Evolutionary conservation across 1,139 yeast species (phyloP), one percentile per base, ranked within the genome.

Genomic region (Spathaspora sp.): DNA sequence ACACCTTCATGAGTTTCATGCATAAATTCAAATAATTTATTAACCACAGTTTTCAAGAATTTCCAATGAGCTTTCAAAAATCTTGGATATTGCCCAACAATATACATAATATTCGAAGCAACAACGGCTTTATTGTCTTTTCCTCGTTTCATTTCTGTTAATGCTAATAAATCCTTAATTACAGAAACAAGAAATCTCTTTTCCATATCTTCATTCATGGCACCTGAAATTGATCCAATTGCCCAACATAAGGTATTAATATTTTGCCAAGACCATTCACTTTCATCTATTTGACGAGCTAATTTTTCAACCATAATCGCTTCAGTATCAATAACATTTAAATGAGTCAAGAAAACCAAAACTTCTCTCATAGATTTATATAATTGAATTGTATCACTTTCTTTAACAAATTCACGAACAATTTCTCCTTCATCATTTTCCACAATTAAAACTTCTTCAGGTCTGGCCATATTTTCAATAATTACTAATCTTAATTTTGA

Each of bases 1-100:
- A 93, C 99, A 70, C 98, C 99, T 68, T 91, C 99, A 66, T 93
- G 99, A 24, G 97, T 90, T 74, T 93, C 99, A 70, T 93, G 99
- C 99, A 93, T 93, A 61, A 93, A 93, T 68, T 95, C 99, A 68
- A 93, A 93, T 58, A 93, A 78, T 67, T 93, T 93, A 70, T 89
- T 86, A 51, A 93, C 93, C 41, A 93, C 99, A 0, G 99, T 93
- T 67, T 91, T 91, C 63, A 95, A 74, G 60, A 93, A 95, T 67
- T 89, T 89, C 99, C 99, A 93, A 67, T 93, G 99, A 8, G 99
- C 98, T 60, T 90, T 91, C 64, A 93, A 77, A 61, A 95, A 95
- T 62, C 99, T 78, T 47, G 99, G 99, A 63, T 93, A 93, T 71
- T 93, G 99, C 43, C 99, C 99, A 53, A 93, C 99, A 70, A 93